phyloP scores from a whole-genome alignment of 1,284 basidiomycete species.

The Papiliotrema terrestris region DNA sequence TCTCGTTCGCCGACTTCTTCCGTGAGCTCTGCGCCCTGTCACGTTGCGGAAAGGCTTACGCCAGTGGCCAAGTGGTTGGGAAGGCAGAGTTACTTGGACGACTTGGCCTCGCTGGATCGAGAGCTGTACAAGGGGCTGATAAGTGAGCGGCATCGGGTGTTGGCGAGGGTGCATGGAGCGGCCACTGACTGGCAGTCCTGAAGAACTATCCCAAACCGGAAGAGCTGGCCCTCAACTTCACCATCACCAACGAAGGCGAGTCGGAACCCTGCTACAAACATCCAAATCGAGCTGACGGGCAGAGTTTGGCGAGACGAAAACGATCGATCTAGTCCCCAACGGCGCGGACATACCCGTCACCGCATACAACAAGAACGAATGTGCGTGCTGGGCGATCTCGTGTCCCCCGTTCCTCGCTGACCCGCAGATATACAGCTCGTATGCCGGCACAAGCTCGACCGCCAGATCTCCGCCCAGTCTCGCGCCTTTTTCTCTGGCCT shows the following conservation, averaged over 20 bases:
- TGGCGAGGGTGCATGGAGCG: background rate
- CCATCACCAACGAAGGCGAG: constrained; percentile 78
- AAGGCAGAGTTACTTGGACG: constrained; percentile 82
- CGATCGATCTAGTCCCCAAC: constrained; percentile 75
- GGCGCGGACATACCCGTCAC: constrained; percentile 86
- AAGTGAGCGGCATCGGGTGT: constrained; percentile 20
- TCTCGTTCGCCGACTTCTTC: constrained; percentile 95
- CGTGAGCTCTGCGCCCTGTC: constrained; percentile 32
- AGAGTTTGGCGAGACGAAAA: constrained; percentile 83
- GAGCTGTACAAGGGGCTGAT: constrained; percentile 86
- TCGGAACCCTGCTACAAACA: background rate
- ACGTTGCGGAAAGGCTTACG: background rate
- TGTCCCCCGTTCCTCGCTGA: background rate
- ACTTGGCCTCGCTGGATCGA: constrained; percentile 83
- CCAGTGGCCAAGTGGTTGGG: constrained; percentile 71
- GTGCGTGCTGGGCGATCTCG: constrained; percentile 16
- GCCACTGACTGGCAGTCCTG: constrained; percentile 55
- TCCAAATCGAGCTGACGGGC: constrained; percentile 5
- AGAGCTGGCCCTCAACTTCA: constrained; percentile 90
- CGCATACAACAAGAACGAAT: constrained; percentile 79
- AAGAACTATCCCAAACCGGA: constrained; percentile 90
- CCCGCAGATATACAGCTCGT: constrained; percentile 72
- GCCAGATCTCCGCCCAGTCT: constrained; percentile 83
- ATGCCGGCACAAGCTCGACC: constrained; percentile 82
- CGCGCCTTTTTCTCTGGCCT: constrained; percentile 65